Percentiles rank a stretch among this genome's conserved stretches.
These are phyloP conservation scores for Emmonsiellopsis sp. DNA, from an alignment of 2,329 filamentous ascomycete species.

Conservation along the genomic window DNA sequence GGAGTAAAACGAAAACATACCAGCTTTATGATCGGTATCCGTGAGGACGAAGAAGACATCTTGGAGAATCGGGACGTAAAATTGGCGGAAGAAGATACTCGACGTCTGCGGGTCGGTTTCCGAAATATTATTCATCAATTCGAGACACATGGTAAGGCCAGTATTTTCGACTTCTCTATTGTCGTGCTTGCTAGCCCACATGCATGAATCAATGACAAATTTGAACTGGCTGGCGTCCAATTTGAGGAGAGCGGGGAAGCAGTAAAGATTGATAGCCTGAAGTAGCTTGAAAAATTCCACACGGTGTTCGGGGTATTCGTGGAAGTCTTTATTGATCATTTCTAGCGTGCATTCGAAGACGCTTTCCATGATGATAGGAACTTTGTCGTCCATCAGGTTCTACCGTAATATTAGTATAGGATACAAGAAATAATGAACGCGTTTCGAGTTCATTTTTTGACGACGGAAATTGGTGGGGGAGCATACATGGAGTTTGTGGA, in stretches of 20 bases:
- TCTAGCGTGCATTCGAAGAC: constrained; percentile 97
- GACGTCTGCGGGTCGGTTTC: constrained; percentile 79
- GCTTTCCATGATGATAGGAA: constrained; percentile 94
- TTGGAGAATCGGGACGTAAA: constrained; percentile 90
- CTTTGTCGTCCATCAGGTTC: constrained; percentile 96
- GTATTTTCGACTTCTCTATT: constrained; percentile 96
- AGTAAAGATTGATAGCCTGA: constrained; percentile 90
- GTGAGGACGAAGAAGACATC: constrained; percentile 98
- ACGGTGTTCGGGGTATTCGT: constrained; percentile 94
- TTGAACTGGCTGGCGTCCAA: constrained; percentile 97
- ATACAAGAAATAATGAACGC: constrained; percentile 11
- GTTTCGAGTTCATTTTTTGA: not conserved
- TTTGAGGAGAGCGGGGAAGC: constrained; percentile 89
- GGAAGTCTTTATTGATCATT: constrained; percentile 99
- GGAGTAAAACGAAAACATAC: constrained; percentile 20
- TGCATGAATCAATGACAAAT: constrained; percentile 97
- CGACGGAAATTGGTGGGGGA: constrained; percentile 39
- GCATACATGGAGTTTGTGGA: constrained; percentile 90
- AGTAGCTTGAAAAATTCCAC: constrained; percentile 99
- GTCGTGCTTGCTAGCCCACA: constrained; percentile 99
- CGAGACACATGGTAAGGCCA: constrained; percentile 94
- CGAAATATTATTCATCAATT: constrained; percentile 94
- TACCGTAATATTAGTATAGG: constrained; percentile 34
- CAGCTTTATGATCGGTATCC: constrained; percentile 95
- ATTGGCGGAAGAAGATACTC: constrained; percentile 95